Percentiles rank a stretch among this genome's conserved stretches.
Conservation (phyloP, 75 land plant species). For the Cryptomeria japonica region DNA sequence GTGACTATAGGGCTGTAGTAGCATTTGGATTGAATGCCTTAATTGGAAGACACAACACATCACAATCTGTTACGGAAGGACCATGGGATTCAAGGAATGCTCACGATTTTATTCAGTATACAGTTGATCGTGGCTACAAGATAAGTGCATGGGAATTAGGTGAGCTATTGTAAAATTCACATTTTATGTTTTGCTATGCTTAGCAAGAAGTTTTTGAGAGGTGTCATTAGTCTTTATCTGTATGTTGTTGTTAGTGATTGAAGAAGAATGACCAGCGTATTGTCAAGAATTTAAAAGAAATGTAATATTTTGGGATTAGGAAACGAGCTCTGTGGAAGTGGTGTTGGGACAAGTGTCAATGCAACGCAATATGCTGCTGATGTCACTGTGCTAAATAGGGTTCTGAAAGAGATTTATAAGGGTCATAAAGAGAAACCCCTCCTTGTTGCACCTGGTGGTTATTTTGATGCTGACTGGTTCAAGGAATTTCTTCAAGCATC, state of each 20-base stretch:
- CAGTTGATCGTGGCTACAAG: constrained; percentile 50
- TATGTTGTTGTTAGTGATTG: background rate
- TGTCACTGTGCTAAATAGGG: constrained; percentile 30
- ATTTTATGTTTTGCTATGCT: background rate
- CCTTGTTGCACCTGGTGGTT: constrained; percentile 80
- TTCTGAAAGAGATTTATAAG: constrained; percentile 54
- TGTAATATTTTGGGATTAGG: constrained; percentile 34
- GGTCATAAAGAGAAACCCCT: constrained; percentile 33
- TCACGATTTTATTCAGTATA: constrained; percentile 49
- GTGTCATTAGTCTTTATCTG: background rate
- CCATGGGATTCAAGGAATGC: constrained; percentile 68
- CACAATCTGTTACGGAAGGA: constrained; percentile 14
- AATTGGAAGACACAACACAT: constrained; percentile 23
- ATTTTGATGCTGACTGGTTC: constrained; percentile 67
- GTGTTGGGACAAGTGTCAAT: constrained; percentile 57
- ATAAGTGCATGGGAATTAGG: constrained; percentile 70
- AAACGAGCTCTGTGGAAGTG: constrained; percentile 79
- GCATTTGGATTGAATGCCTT: constrained; percentile 62
- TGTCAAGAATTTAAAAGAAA: background rate
- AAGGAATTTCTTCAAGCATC: constrained; percentile 43
- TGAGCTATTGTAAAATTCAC: background rate
- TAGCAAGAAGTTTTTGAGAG: background rate
- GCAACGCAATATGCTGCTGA: constrained; percentile 71
- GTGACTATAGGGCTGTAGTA: constrained; percentile 27
- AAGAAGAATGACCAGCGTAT: background rate